These are phyloP conservation scores for Bisporella sp. DNA, from an alignment of 2,329 filamentous ascomycete species.

Conservation along the genomic window DNA sequence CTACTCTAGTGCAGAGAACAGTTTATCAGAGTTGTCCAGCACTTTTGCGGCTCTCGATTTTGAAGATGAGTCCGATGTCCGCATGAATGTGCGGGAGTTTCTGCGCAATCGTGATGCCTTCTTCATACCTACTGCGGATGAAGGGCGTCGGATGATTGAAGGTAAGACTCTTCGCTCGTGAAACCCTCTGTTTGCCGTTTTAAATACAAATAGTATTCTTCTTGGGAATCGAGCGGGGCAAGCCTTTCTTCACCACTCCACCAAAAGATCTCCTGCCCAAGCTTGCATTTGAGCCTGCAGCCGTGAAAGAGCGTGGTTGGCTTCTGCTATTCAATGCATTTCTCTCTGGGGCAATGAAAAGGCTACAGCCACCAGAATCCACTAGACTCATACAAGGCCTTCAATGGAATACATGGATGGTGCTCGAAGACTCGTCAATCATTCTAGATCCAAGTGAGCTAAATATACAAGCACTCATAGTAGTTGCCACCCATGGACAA, in stretches of 20 bases:
- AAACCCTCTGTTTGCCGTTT: not conserved
- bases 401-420: constrained; percentile 12
- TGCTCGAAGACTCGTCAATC: constrained; percentile 10
- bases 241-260: constrained; percentile 8
- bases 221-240: constrained; percentile 3
- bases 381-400: constrained; percentile 5
- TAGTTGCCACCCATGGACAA: constrained; percentile 9
- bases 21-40: constrained; percentile 8
- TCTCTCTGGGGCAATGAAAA: constrained; percentile 2
- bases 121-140: constrained; percentile 8
- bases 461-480: constrained; percentile 9
- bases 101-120: constrained; percentile 6
- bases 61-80: not conserved
- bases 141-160: constrained; percentile 7
- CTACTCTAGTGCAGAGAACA: not conserved
- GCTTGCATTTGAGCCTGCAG: constrained; percentile 10
- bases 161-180: constrained; percentile 1
- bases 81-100: constrained; percentile 1
- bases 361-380: not conserved
- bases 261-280: constrained; percentile 4
- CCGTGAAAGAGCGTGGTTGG: constrained; percentile 9
- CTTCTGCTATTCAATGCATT: constrained; percentile 9
- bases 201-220: constrained; percentile 5
- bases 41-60: constrained; percentile 5
- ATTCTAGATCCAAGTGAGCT: constrained; percentile 9